A percentile compares a stretch with the other conserved stretches of the same genome.
Conservation (phyloP, 352 stramenopile genomes). For the Phytophthora foliorum region DNA sequence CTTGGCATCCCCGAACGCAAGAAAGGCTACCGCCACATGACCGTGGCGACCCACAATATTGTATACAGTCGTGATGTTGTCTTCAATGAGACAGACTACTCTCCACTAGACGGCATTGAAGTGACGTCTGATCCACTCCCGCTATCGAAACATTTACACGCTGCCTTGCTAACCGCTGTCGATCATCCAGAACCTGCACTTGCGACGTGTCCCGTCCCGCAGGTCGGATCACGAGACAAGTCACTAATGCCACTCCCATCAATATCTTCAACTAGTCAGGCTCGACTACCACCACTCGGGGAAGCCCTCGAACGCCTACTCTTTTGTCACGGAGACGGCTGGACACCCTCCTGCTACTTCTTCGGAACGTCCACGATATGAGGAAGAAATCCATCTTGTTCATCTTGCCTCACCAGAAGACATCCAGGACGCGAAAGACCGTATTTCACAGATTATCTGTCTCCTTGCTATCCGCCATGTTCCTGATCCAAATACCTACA, state of each 20-base stretch:
- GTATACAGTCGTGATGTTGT: conserved; percentile 23
- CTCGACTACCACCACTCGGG: too few relatives aligned
- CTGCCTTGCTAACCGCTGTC: too few relatives aligned
- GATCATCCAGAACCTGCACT: too few relatives aligned
- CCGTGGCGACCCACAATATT: conserved; percentile 6
- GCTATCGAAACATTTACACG: background rate
- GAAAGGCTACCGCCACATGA: conserved; percentile 10
- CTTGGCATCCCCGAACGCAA: conserved; percentile 4
- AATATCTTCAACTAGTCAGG: background rate
- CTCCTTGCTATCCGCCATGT: conserved; percentile 13
- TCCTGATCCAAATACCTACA: background rate
- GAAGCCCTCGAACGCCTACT: background rate
- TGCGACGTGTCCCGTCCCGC: too few relatives aligned
- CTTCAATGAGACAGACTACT: conserved; percentile 6
- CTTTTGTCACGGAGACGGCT: background rate
- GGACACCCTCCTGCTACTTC: background rate
- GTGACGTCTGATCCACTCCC: background rate
- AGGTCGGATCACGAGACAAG: too few relatives aligned
- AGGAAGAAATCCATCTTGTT: background rate
- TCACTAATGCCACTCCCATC: background rate
- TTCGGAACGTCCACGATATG: background rate
- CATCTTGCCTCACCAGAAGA: background rate
- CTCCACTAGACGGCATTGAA: background rate
- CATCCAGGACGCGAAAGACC: background rate
- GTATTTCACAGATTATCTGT: background rate